phyloP scores from a whole-genome alignment of 768 basidiomycete genomes.

The Punctularia strigosozonata region DNA sequence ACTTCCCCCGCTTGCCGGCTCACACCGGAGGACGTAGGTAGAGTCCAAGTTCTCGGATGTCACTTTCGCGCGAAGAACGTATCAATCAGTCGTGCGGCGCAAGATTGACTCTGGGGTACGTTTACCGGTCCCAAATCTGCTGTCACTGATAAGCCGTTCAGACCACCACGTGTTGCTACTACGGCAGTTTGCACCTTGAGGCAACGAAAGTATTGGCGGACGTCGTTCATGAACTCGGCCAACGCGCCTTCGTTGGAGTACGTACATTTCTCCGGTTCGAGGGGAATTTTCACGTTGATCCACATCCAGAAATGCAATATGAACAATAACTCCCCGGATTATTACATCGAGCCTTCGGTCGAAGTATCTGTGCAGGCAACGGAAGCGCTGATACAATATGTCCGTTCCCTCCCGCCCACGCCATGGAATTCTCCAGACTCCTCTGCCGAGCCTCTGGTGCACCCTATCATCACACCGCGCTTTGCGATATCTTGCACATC shows the following conservation, averaged over 20 bases:
- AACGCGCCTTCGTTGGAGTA: constrained; percentile 81
- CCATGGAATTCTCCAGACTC: constrained; percentile 5
- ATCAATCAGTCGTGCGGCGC: constrained; percentile 59
- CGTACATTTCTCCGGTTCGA: too few relatives aligned
- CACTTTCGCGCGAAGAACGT: constrained; percentile 57
- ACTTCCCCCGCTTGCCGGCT: too few relatives aligned
- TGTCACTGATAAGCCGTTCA: constrained; percentile 17
- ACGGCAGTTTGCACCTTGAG: constrained; percentile 70
- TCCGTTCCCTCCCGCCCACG: constrained; percentile 39
- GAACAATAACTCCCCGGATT: constrained; percentile 60
- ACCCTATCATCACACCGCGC: constrained; percentile 89
- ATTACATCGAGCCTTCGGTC: constrained; percentile 57
- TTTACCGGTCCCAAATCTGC: constrained; percentile 9
- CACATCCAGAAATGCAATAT: constrained; percentile 74
- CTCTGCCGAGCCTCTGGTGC: constrained; percentile 42
- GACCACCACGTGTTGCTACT: constrained; percentile 95
- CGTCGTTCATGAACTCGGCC: constrained; percentile 57
- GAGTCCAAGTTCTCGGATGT: constrained; percentile 67
- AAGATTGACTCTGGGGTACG: constrained; percentile 67
- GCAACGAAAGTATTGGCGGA: constrained; percentile 76
- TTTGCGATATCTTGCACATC: constrained; percentile 86
- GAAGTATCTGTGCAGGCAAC: constrained; percentile 53
- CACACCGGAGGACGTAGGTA: too few relatives aligned
- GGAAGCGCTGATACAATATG: constrained; percentile 50
- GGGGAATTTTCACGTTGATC: background rate